These are phyloP conservation scores for Taphrina pruni DNA, from an alignment of 1,139 yeast species.

Conservation along the genomic window DNA sequence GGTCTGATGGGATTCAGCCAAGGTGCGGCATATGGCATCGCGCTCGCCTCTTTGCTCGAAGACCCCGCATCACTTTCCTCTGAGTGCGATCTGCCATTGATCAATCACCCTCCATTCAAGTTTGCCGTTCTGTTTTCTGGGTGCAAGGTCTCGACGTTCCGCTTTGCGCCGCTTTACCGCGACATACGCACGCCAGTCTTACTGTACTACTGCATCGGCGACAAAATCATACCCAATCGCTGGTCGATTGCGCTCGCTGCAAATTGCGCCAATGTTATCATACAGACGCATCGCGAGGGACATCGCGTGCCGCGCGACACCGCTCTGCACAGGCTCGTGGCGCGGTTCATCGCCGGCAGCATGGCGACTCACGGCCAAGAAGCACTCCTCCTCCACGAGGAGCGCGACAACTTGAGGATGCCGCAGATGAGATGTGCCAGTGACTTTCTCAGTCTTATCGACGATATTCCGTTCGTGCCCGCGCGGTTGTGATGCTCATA, in stretches of 20 bases:
- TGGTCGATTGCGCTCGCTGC: constrained; percentile 37
- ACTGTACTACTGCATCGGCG: constrained; percentile 50
- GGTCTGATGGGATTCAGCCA: constrained; percentile 92
- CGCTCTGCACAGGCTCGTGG: constrained; percentile 4
- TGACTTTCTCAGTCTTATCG: constrained; percentile 34
- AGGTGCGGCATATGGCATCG: constrained; percentile 82
- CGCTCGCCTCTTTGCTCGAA: constrained; percentile 38
- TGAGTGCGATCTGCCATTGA: constrained; percentile 31
- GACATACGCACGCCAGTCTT: constrained; percentile 62
- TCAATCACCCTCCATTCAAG: constrained; percentile 59
- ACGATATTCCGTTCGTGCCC: constrained; percentile 29
- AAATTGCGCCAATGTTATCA: constrained; percentile 12
- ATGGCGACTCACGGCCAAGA: not conserved
- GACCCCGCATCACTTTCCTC: constrained; percentile 5
- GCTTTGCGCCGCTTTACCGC: constrained; percentile 60
- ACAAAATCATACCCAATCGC: constrained; percentile 36
- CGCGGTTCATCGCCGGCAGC: constrained; percentile 11
- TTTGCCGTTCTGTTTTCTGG: constrained; percentile 82
- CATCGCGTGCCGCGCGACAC: constrained; percentile 30
- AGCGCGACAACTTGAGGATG: not conserved
- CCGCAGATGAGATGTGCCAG: constrained; percentile 35
- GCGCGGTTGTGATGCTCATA: constrained; percentile 8
- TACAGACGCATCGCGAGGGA: constrained; percentile 35
- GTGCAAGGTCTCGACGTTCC: constrained; percentile 65
- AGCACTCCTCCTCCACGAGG: not conserved